A percentile compares a stretch with the other conserved stretches of the same genome.
phyloP scores from a whole-genome alignment of 257 asterid genomes.

The Capsicum chinense region DNA sequence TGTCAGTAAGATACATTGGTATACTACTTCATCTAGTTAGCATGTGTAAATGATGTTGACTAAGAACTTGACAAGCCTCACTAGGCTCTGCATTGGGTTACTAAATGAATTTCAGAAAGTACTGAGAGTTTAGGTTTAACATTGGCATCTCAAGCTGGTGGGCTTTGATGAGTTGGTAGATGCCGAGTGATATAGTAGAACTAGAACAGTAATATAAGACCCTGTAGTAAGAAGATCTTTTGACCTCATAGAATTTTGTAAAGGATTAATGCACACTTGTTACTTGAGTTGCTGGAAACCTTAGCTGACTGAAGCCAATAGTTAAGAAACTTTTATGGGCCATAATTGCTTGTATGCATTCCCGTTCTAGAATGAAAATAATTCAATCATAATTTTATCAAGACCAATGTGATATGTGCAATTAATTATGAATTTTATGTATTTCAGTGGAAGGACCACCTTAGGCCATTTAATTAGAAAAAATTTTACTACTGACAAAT shows the following conservation, averaged over 20 bases:
- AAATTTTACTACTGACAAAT: neutral
- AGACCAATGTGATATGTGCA: neutral
- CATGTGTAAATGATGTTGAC: conserved; percentile 3
- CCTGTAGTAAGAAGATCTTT: conserved; percentile 15
- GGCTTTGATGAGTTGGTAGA: neutral
- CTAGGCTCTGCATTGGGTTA: conserved; percentile 5
- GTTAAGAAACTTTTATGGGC: conserved; percentile 17
- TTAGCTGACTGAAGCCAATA: neutral
- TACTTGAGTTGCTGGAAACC: conserved; percentile 10
- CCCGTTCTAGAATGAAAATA: neutral
- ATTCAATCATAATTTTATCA: neutral
- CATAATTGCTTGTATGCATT: neutral
- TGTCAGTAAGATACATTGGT: conserved; percentile 18
- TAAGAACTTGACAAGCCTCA: conserved; percentile 15
- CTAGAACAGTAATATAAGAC: neutral
- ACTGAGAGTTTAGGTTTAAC: conserved; percentile 19
- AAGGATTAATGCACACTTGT: neutral
- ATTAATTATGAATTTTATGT: conserved; percentile 15
- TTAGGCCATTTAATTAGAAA: neutral
- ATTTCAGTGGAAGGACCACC: neutral
- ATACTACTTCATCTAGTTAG: neutral
- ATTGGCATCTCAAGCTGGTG: neutral
- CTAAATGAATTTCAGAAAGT: conserved; percentile 20
- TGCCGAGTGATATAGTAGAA: neutral
- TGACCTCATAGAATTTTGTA: neutral